These are phyloP conservation scores for Fragilaria crotonensis DNA, from an alignment of 108 stramenopile species.

Conservation along the genomic window DNA sequence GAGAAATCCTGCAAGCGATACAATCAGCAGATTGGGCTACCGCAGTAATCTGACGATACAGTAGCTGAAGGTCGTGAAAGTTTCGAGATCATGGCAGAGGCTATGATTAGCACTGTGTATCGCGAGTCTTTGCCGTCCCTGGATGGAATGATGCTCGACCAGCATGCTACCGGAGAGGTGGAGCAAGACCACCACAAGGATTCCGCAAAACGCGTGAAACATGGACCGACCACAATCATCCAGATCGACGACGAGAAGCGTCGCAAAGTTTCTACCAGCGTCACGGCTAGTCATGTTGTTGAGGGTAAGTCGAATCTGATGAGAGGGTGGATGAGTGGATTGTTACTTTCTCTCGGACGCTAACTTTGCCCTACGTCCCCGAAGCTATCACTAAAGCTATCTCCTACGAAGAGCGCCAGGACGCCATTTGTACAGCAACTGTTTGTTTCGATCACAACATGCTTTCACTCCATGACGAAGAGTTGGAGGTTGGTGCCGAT, in stretches of 20 bases:
- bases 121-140: neutral
- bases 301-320: conserved; percentile 10
- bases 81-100: conserved; percentile 1
- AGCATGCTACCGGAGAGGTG: neutral
- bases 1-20: no score
- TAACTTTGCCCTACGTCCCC: neutral
- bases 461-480: conserved; percentile 31
- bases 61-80: no score
- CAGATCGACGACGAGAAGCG: conserved; percentile 7
- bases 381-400: conserved; percentile 20
- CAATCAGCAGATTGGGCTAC: no score
- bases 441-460: conserved; percentile 38
- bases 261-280: conserved; percentile 10
- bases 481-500: conserved; percentile 41
- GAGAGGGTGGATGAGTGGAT: neutral
- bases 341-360: neutral
- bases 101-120: neutral
- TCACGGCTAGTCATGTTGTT: conserved; percentile 10
- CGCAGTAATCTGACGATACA: no score
- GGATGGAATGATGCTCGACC: neutral
- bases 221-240: neutral
- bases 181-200: neutral
- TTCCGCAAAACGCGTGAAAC: neutral
- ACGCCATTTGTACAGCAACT: conserved; percentile 26
- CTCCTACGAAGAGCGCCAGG: conserved; percentile 22